Conservation (phyloP, 306 rosid species). For the Prunus persica region DNA sequence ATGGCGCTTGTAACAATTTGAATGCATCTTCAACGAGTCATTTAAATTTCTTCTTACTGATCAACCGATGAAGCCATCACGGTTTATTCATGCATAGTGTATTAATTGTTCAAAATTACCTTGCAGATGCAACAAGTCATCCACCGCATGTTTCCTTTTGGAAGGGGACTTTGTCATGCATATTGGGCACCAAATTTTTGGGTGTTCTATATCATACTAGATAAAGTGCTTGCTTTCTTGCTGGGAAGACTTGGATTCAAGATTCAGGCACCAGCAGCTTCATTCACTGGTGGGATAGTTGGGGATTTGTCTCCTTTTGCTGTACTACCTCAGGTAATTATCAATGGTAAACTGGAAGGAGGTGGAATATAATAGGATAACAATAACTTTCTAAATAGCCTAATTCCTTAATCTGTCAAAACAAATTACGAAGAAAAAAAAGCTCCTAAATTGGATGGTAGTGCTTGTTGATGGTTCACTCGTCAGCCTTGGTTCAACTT, state of each 20-base stretch:
- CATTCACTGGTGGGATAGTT: constrained; percentile 84
- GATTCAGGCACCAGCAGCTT: constrained; percentile 56
- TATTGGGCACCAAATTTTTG: constrained; percentile 97
- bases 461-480: not conserved
- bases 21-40: not conserved
- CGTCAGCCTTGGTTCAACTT: too few species aligned
- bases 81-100: not conserved
- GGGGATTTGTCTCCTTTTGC: constrained; percentile 83
- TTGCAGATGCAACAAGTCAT: constrained; percentile 80
- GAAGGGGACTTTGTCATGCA: constrained; percentile 98
- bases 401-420: not conserved
- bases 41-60: not conserved
- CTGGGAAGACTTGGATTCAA: constrained; percentile 68
- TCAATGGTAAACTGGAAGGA: constrained; percentile 7
- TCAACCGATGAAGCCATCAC: not conserved
- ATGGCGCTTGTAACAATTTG: not conserved
- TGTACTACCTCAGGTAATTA: constrained; percentile 71
- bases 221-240: constrained; percentile 68
- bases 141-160: constrained; percentile 83
- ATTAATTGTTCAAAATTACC: constrained; percentile 27
- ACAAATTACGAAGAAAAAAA: not conserved
- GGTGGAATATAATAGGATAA: not conserved
- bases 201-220: constrained; percentile 84
- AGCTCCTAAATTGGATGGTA: not conserved
- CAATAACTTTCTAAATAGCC: not conserved